Evolutionary conservation across 1,284 basidiomycete species (phyloP).

Genomic region (Rugiboletus extremiorientalis): DNA sequence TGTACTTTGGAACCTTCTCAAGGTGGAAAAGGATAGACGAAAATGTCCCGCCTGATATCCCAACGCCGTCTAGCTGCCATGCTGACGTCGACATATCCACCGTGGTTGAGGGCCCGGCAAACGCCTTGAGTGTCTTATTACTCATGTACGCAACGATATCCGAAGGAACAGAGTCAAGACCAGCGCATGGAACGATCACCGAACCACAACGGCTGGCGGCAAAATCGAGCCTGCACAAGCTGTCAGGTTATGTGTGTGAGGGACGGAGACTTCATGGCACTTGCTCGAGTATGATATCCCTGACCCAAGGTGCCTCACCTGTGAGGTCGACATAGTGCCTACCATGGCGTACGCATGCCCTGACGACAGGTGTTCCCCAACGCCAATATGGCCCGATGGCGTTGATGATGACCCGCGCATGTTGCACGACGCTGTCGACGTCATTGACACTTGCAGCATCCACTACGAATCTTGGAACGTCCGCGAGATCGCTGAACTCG

Average conservation of each 20-base stretch:
- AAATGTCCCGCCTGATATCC: constrained; percentile 72
- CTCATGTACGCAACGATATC: constrained; percentile 55
- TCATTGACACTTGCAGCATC: constrained; percentile 49
- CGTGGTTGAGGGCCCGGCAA: constrained; percentile 37
- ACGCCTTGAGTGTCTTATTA: constrained; percentile 45
- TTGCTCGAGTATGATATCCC: constrained; percentile 48
- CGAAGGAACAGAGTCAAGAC: constrained; percentile 61
- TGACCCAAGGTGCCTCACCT: constrained; percentile 56
- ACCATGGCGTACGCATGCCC: constrained; percentile 43
- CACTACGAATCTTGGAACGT: constrained; percentile 47
- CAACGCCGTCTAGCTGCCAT: constrained; percentile 47
- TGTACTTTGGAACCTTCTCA: constrained; percentile 47
- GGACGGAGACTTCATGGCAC: constrained; percentile 19
- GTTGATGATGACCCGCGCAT: constrained; percentile 63
- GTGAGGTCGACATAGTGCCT: constrained; percentile 67
- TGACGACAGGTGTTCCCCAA: constrained; percentile 64
- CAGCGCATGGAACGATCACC: constrained; percentile 57
- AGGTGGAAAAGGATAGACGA: constrained; percentile 49
- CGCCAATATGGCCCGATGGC: constrained; percentile 65
- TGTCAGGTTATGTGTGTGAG: constrained; percentile 2
- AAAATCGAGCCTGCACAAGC: constrained; percentile 48
- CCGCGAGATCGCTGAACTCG: constrained; percentile 39
- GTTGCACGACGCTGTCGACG: constrained; percentile 54
- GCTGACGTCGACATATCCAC: constrained; percentile 43
- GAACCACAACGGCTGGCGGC: constrained; percentile 52